Conservation (phyloP, 345 rosid species). For the Citrus cavaleriei region DNA sequence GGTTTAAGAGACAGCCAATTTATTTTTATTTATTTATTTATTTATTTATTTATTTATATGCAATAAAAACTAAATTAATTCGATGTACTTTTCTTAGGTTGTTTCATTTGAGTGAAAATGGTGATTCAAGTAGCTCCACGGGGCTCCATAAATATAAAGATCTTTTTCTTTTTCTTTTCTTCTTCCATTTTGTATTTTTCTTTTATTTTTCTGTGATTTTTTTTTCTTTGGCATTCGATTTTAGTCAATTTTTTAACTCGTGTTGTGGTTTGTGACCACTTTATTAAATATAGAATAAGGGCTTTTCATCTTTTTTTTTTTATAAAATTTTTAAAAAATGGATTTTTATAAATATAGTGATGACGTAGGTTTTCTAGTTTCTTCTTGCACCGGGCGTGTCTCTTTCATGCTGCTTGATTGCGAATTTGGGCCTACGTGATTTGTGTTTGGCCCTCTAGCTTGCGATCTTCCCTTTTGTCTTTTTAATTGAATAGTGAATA, state of each 20-base stretch:
- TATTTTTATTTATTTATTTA: background rate
- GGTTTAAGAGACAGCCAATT: conserved; percentile 23
- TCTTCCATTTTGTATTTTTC: too few species aligned
- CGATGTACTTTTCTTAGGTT: background rate
- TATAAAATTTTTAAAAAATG: too few species aligned
- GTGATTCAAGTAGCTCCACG: conserved; percentile 12
- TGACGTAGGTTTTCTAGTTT: background rate
- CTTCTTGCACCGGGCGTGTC: background rate
- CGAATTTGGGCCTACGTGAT: background rate
- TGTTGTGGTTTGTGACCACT: too few species aligned
- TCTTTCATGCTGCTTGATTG: background rate
- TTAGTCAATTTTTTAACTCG: background rate
- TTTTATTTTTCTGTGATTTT: background rate
- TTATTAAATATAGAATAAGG: too few species aligned
- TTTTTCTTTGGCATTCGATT: background rate
- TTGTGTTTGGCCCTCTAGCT: background rate
- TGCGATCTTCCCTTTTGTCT: background rate
- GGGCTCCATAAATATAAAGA: background rate
- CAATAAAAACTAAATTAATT: background rate
- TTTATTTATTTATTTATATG: background rate
- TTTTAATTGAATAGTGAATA: too few species aligned
- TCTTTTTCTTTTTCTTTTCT: background rate
- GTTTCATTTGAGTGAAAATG: background rate
- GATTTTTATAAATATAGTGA: too few species aligned
- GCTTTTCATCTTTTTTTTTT: background rate